Conservation (phyloP, 164 flowering plant species). For the Buxus sempervirens region DNA sequence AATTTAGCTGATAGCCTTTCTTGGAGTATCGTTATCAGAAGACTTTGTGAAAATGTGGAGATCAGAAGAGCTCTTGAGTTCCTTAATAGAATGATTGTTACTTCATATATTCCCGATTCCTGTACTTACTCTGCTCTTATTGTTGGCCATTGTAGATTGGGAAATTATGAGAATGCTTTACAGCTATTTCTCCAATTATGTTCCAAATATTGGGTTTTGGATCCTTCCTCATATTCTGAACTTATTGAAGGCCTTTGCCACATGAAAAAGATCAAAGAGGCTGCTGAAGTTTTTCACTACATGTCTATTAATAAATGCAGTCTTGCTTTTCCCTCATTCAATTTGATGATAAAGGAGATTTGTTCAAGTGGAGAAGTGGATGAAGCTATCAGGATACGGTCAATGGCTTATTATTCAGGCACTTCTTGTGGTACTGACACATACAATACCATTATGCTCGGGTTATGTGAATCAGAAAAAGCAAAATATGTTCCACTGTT, state of each 20-base stretch:
- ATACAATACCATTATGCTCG: slow-evolving; percentile 41
- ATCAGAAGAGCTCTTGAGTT: slow-evolving; percentile 38
- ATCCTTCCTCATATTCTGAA: slow-evolving; percentile 34
- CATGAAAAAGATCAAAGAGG: slow-evolving; percentile 39
- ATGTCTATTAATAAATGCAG: slow-evolving; percentile 39
- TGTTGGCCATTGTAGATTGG: slow-evolving; percentile 41
- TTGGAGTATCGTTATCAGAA: slow-evolving; percentile 58
- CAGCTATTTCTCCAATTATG: slow-evolving; percentile 28
- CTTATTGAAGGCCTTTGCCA: slow-evolving; percentile 50
- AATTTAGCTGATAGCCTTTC: slow-evolving; percentile 39
- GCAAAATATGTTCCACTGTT: slow-evolving; percentile 22
- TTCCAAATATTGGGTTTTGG: slow-evolving; percentile 43
- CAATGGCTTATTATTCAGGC: slow-evolving; percentile 34
- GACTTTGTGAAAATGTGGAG: slow-evolving; percentile 36
- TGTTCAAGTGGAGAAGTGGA: slow-evolving; percentile 41
- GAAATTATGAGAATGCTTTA: slow-evolving; percentile 36
- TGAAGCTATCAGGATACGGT: slow-evolving; percentile 42
- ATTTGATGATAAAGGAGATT: slow-evolving; percentile 38
- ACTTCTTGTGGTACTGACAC: slow-evolving; percentile 29
- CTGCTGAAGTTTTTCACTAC: slow-evolving; percentile 45
- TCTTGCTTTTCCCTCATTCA: slow-evolving; percentile 38
- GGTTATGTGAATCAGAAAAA: slow-evolving; percentile 27
- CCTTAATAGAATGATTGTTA: slow-evolving; percentile 53
- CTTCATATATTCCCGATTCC: slow-evolving; percentile 42
- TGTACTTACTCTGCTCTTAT: slow-evolving; percentile 57